These are phyloP conservation scores for Tetradesmus obliquus DNA, from an alignment of 139 green algal species.

Conservation along the genomic window DNA sequence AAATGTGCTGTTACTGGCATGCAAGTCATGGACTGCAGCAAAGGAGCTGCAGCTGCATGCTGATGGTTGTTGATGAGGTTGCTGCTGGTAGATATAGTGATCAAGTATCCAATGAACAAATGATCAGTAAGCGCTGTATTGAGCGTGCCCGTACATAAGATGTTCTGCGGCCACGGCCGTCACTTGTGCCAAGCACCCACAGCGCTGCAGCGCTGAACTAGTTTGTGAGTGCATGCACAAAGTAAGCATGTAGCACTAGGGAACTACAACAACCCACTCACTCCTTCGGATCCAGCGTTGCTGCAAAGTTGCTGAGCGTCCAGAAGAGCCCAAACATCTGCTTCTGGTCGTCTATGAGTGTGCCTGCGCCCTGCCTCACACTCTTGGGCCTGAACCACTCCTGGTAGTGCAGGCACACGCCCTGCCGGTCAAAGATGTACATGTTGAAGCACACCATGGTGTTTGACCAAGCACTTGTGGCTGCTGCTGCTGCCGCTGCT, in stretches of 20 bases:
- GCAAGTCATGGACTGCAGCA: too few relatives aligned
- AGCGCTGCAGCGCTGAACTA: too few relatives aligned
- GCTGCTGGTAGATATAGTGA: too few relatives aligned
- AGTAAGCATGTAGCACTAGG: background rate
- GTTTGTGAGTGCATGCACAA: too few relatives aligned
- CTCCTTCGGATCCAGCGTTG: constrained; percentile 88
- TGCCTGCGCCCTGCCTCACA: constrained; percentile 78
- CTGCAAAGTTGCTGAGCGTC: constrained; percentile 87
- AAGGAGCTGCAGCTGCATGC: too few relatives aligned
- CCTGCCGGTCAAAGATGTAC: constrained; percentile 88
- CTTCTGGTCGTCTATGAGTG: constrained; percentile 88
- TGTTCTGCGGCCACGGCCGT: too few relatives aligned
- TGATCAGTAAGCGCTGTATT: too few relatives aligned
- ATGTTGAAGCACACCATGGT: constrained; percentile 75
- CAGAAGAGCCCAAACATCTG: constrained; percentile 97
- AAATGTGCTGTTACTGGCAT: background rate
- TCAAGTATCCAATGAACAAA: too few relatives aligned
- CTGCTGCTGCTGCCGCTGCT: background rate
- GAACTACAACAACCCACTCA: constrained; percentile 39
- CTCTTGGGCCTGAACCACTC: constrained; percentile 89
- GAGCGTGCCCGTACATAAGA: too few relatives aligned
- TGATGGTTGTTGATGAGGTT: too few relatives aligned
- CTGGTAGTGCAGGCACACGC: constrained; percentile 90
- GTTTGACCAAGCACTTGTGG: background rate
- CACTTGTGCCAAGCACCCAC: background rate